These are phyloP conservation scores for Cruciata laevipes DNA, from an alignment of 257 asterid species.

Conservation along the genomic window DNA sequence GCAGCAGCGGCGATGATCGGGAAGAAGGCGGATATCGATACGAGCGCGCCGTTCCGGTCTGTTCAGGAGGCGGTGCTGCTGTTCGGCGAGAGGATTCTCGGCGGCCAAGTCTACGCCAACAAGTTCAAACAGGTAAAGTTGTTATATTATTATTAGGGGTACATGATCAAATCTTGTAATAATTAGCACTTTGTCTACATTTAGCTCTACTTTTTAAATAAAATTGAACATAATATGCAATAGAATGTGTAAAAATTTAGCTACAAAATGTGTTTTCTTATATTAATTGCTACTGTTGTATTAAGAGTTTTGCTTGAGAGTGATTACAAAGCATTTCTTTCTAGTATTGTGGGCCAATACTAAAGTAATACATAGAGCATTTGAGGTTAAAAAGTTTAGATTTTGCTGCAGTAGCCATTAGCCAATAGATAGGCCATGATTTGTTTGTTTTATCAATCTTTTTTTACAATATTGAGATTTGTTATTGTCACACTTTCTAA, in stretches of 20 bases:
- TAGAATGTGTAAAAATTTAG: not conserved
- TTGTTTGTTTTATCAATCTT: not conserved
- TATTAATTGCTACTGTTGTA: not conserved
- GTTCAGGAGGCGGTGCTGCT: conserved; percentile 77
- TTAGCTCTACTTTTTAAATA: too few relatives aligned
- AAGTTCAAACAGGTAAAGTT: conserved; percentile 51
- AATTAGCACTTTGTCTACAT: too few relatives aligned
- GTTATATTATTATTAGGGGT: too few relatives aligned
- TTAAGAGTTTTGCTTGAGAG: conserved; percentile 9
- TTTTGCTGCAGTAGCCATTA: too few relatives aligned
- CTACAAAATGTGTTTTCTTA: not conserved
- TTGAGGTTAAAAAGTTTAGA: too few relatives aligned
- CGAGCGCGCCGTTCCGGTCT: conserved; percentile 76
- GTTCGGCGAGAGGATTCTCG: conserved; percentile 74
- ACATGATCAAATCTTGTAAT: too few relatives aligned
- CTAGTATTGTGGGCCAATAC: not conserved
- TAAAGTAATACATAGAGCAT: too few relatives aligned
- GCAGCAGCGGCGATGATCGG: conserved; percentile 14
- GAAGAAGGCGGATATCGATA: conserved; percentile 71
- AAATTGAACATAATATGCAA: too few relatives aligned
- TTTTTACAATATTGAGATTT: too few relatives aligned
- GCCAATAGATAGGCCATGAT: too few relatives aligned
- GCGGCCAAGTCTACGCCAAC: conserved; percentile 52
- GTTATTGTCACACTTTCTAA: not conserved
- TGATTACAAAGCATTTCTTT: conserved; percentile 7